Conservation (phyloP, 768 basidiomycete genomes). For the Lactarius psammicola region DNA sequence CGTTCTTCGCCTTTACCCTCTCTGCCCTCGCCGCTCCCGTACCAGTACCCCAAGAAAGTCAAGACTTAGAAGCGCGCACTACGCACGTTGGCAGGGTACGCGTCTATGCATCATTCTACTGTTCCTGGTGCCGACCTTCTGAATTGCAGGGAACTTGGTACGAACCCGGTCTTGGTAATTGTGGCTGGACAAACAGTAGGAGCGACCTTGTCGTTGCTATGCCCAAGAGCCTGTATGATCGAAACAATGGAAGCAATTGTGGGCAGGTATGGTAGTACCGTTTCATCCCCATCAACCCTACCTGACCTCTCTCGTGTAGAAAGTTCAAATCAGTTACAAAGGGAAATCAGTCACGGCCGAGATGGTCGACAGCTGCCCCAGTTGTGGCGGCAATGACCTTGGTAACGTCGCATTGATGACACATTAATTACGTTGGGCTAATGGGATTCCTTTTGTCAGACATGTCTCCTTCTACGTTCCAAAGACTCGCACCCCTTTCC, state of each 20-base stretch:
- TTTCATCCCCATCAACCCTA: neutral
- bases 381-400: conserved; percentile 23
- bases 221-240: conserved; percentile 17
- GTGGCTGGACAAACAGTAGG: conserved; percentile 14
- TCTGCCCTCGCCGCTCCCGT: conserved; percentile 48
- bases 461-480: conserved; percentile 23
- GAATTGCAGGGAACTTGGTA: conserved; percentile 26
- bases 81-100: conserved; percentile 58
- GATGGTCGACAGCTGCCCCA: conserved; percentile 24
- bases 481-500: neutral
- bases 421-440: neutral
- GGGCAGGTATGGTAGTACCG: conserved; percentile 14
- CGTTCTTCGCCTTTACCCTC: conserved; percentile 45
- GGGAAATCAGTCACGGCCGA: conserved; percentile 20
- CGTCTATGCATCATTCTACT: conserved; percentile 16
- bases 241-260: conserved; percentile 17
- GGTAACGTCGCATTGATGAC: conserved; percentile 14
- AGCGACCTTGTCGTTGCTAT: conserved; percentile 21
- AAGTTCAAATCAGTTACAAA: neutral
- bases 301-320: conserved; percentile 13
- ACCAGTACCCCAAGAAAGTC: conserved; percentile 36
- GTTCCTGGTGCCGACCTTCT: conserved; percentile 11
- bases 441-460: conserved; percentile 13
- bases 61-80: conserved; percentile 48
- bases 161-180: conserved; percentile 22